phyloP scores from a whole-genome alignment of 1,284 basidiomycete species.

The Fomitiporia mediterranea region DNA sequence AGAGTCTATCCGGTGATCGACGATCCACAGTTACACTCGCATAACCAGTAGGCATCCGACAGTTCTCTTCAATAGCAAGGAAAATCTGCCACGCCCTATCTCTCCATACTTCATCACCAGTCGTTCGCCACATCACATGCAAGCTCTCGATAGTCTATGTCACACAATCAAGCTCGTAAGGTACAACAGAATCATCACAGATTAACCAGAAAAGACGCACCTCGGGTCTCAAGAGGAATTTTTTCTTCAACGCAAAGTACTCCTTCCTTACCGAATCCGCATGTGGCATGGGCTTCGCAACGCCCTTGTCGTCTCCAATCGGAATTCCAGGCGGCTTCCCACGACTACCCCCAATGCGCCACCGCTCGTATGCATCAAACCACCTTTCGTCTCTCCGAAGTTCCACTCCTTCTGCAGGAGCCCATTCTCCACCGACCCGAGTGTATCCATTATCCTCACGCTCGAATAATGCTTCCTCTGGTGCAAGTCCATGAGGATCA shows the following conservation, averaged over 20 bases:
- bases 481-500: constrained; percentile 53
- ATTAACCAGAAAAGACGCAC: constrained; percentile 31
- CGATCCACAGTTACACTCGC: constrained; percentile 46
- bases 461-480: constrained; percentile 50
- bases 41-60: constrained; percentile 52
- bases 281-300: constrained; percentile 11
- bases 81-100: constrained; percentile 77
- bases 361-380: constrained; percentile 48
- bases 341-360: constrained; percentile 41
- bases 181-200: no score
- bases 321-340: constrained; percentile 51
- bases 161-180: no score
- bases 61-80: constrained; percentile 57
- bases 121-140: constrained; percentile 69
- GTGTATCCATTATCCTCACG: background rate
- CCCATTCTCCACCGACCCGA: constrained; percentile 8
- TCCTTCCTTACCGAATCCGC: constrained; percentile 31
- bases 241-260: constrained; percentile 35
- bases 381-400: constrained; percentile 33
- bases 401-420: background rate
- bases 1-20: constrained; percentile 25
- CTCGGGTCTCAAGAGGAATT: constrained; percentile 62
- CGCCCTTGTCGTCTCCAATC: constrained; percentile 29
- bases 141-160: constrained; percentile 62
- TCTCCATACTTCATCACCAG: constrained; percentile 64